Evolutionary conservation across 768 basidiomycete species (phyloP).

Genomic region (Boletus reticulatus): DNA sequence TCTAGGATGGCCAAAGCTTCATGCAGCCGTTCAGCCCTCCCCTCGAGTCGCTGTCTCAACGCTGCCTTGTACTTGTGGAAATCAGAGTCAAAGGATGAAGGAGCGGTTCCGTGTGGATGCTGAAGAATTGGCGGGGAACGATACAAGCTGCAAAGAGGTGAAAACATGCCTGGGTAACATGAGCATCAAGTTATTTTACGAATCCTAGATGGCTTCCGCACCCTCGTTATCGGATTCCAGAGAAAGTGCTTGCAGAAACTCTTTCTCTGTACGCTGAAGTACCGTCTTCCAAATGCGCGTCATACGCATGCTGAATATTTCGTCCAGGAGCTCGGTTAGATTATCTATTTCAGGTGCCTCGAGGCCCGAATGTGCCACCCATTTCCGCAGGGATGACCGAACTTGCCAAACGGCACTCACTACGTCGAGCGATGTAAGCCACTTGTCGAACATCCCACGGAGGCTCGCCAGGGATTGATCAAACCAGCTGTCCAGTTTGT

Average conservation of each 20-base stretch:
- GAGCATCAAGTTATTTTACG: slow-evolving; percentile 3
- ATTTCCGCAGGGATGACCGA: slow-evolving; percentile 49
- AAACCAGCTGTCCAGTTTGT: slow-evolving; percentile 66
- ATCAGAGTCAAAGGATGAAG: slow-evolving; percentile 37
- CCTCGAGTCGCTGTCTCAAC: slow-evolving; percentile 60
- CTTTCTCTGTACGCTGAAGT: slow-evolving; percentile 42
- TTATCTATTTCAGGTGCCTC: slow-evolving; percentile 43
- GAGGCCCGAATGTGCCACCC: slow-evolving; percentile 45
- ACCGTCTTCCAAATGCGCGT: slow-evolving; percentile 55
- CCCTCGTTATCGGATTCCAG: slow-evolving; percentile 14
- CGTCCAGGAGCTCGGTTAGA: slow-evolving; percentile 50
- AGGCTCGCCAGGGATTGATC: slow-evolving; percentile 46
- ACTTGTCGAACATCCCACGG: slow-evolving; percentile 44
- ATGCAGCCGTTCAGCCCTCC: slow-evolving; percentile 62
- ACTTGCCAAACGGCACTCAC: slow-evolving; percentile 73
- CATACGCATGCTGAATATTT: slow-evolving; percentile 52
- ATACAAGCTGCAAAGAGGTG: slow-evolving; percentile 58
- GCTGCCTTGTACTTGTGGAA: slow-evolving; percentile 63
- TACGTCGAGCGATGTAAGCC: slow-evolving; percentile 58
- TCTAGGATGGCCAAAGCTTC: slow-evolving; percentile 59
- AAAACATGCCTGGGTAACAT: slow-evolving; percentile 40
- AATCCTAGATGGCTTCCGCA: slow-evolving; percentile 7
- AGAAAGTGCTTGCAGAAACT: slow-evolving; percentile 45
- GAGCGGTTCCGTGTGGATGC: slow-evolving; percentile 38
- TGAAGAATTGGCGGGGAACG: slow-evolving; percentile 48